Base-by-base conservation (phyloP, 129 eudicot species). In the Flaveria sonorensis region DNA sequence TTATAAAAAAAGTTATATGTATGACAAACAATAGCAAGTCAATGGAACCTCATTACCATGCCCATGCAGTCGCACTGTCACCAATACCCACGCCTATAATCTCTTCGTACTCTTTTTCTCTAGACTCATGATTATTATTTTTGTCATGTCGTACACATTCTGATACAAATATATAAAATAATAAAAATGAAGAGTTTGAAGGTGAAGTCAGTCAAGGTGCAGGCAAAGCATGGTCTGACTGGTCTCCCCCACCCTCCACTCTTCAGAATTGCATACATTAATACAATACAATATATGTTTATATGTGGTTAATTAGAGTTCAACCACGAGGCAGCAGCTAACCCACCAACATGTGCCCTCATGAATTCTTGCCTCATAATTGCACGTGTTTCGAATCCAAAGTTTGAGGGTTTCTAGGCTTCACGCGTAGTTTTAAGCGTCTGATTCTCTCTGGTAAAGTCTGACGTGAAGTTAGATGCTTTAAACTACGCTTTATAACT, bases 61-160 rank as follows among this genome's bases (percentile, higher is more conserved):
- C 81, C 81, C 88, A 85, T 82, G 86, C 84, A 78, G 82, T 70
- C 75, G 84, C 86, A 85, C 85, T 73, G 86, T 85, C 80, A 81
- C 77, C 85, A 73, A 77, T 53, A 84, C 82, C 72, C 87, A 80
- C 88, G 85, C 88, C 88, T 69, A 63, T 36, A 72, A 59, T 62
- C 76, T 71, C 77, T 52, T 78, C 81, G 75, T 78, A 72, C 81
- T 48, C 43, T 66, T 47, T 68, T 66, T 66, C 73, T 39, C 52
- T 28, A 74, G 26, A n/a, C 70, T 66, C 72, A 76, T 62, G 65
- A 66, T 66, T 66, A 50, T 66, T 48, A 50, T 66, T 48, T 20
- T 36, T 66, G 66, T 74, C 52, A 55, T 23, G 3, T 46, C n/a
- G 20, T 47, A 76, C 61, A 63, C 24, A 7, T 75, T 63, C 7